Percentiles rank a stretch among this genome's conserved stretches.
phyloP scores from a whole-genome alignment of 75 land plant genomes.

The Adiantum capillusveneris region DNA sequence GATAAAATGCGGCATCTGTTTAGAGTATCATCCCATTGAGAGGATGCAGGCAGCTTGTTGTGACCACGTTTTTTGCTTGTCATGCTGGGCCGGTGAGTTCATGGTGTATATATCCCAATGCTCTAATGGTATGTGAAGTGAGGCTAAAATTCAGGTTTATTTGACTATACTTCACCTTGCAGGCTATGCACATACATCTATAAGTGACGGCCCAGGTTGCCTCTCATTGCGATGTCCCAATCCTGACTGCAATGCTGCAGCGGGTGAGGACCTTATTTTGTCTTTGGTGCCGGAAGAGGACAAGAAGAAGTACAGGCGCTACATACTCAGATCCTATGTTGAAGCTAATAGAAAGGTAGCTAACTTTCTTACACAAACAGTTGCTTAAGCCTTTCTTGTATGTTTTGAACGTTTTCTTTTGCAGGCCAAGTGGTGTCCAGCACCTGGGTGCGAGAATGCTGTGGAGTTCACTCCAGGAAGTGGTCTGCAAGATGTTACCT shows the following conservation, averaged over 20 bases:
- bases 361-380: background rate
- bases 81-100: constrained; percentile 50
- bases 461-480: constrained; percentile 65
- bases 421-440: constrained; percentile 98
- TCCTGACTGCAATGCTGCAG: constrained; percentile 57
- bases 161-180: background rate
- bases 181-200: constrained; percentile 56
- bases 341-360: constrained; percentile 53
- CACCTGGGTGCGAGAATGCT: constrained; percentile 93
- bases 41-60: constrained; percentile 41
- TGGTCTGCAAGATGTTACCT: constrained; percentile 63
- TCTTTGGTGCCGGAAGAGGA: constrained; percentile 41
- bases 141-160: no score
- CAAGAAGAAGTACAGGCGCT: constrained; percentile 39
- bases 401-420: background rate
- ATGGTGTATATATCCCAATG: background rate
- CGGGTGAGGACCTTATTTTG: constrained; percentile 49
- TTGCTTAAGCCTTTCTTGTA: background rate
- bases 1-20: constrained; percentile 59
- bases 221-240: constrained; percentile 55
- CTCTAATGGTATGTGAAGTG: no score
- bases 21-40: constrained; percentile 33
- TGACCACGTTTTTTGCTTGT: constrained; percentile 47
- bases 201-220: constrained; percentile 68
- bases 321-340: constrained; percentile 52